Conservation (phyloP, 2,329 filamentous ascomycete species). For the Aspergillus calidoustus region DNA sequence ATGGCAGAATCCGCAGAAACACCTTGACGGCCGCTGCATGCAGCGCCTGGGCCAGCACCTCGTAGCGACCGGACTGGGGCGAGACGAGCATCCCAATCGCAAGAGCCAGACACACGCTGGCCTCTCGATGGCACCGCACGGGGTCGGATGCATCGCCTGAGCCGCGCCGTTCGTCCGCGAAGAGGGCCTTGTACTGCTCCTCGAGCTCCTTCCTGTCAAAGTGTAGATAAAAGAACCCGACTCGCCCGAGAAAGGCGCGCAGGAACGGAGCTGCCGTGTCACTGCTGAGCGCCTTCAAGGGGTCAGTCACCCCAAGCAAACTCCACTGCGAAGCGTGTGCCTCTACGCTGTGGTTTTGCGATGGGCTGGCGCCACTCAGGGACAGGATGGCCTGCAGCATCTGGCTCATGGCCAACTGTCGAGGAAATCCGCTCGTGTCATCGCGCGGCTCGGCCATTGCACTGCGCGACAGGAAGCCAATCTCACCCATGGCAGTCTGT, state of each 20-base stretch:
- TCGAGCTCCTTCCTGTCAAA: constrained; percentile 16
- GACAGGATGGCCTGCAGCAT: constrained; percentile 26
- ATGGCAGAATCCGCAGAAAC: constrained; percentile 19
- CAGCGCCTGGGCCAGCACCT: constrained; percentile 17
- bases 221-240: constrained; percentile 18
- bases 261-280: constrained; percentile 17
- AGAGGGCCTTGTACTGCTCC: constrained; percentile 20
- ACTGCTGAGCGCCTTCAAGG: constrained; percentile 1
- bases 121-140: background rate
- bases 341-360: constrained; percentile 8
- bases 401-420: constrained; percentile 26
- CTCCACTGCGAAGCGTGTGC: background rate
- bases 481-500: constrained; percentile 35
- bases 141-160: background rate
- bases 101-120: constrained; percentile 22
- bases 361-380: constrained; percentile 21
- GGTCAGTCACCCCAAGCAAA: background rate
- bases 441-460: constrained; percentile 38
- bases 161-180: background rate
- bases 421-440: constrained; percentile 23
- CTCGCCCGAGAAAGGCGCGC: constrained; percentile 18
- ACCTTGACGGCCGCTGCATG: constrained; percentile 12
- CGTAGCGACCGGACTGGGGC: constrained; percentile 15
- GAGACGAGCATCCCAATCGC: constrained; percentile 25
- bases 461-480: constrained; percentile 36